Conservation (phyloP, 2,329 filamentous ascomycete genomes). For the Chlorencoelia australis region DNA sequence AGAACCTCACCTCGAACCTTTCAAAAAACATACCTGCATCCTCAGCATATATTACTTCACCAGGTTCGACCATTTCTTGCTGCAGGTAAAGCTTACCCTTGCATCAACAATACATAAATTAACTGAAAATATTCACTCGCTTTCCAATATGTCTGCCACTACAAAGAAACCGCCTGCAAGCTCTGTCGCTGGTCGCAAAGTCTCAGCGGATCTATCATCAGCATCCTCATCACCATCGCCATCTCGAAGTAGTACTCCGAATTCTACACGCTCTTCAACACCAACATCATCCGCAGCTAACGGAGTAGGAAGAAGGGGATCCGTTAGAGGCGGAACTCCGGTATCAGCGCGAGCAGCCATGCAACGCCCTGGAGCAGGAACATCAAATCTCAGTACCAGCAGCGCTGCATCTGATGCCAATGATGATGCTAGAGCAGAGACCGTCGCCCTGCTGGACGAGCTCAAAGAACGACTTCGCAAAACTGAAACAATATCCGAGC, state of each 20-base stretch:
- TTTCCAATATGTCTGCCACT: constrained; percentile 36
- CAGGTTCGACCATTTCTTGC: too few species aligned
- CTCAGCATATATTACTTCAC: too few species aligned
- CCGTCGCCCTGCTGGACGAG: constrained; percentile 70
- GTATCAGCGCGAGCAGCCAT: constrained; percentile 66
- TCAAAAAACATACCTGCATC: too few species aligned
- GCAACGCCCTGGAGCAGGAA: constrained; percentile 39
- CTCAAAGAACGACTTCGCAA: constrained; percentile 73
- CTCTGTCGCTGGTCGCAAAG: constrained; percentile 17
- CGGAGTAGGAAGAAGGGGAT: constrained; percentile 44
- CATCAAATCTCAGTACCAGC: constrained; percentile 24
- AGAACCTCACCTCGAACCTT: too few species aligned
- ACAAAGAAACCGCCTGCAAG: constrained; percentile 31
- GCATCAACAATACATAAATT: too few species aligned
- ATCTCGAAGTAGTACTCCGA: constrained; percentile 5
- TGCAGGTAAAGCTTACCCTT: too few species aligned
- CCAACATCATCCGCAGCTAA: constrained; percentile 18
- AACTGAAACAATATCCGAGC: constrained; percentile 67
- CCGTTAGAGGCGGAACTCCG: constrained; percentile 53
- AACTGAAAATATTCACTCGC: too few species aligned
- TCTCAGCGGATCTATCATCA: constrained; percentile 22
- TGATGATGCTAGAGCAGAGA: constrained; percentile 69
- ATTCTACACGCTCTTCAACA: constrained; percentile 20
- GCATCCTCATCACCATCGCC: constrained; percentile 13
- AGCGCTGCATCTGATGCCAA: constrained; percentile 40